Conservation (phyloP, 73 alveolate species). For the Tetrahymena elliotti region DNA sequence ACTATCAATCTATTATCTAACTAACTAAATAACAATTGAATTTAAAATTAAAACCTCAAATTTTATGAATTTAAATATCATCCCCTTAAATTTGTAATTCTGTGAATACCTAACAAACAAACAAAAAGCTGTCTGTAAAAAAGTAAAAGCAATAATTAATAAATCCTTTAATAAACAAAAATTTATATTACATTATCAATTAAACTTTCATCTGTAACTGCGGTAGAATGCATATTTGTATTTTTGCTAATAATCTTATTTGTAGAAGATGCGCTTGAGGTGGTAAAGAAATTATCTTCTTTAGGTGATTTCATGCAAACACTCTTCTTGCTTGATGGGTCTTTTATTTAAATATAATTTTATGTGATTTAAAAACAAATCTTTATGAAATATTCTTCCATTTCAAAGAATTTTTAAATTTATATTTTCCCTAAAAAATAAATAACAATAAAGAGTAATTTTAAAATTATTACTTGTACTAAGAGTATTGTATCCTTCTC, state of each 20-base stretch:
- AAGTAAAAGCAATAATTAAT: no score
- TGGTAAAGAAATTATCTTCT: neutral
- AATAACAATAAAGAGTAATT: no score
- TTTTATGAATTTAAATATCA: no score
- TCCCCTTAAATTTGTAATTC: neutral
- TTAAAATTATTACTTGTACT: neutral
- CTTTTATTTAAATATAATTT: neutral
- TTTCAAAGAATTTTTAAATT: no score
- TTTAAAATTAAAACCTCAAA: neutral
- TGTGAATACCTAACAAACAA: no score
- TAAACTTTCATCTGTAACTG: neutral
- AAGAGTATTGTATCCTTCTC: neutral
- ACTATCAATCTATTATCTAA: neutral
- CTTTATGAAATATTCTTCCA: neutral
- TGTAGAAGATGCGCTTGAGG: neutral
- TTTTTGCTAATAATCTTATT: neutral
- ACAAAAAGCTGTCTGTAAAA: neutral
- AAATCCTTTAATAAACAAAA: neutral
- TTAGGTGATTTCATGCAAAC: neutral
- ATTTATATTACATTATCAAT: neutral
- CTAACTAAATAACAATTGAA: no score
- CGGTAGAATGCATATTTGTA: neutral
- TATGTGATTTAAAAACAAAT: neutral
- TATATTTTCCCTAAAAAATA: no score
- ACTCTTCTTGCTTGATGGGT: neutral